A percentile compares a stretch with the other conserved stretches of the same genome.
phyloP scores from a whole-genome alignment of 768 basidiomycete species.

The Agaricus subrufescens region DNA sequence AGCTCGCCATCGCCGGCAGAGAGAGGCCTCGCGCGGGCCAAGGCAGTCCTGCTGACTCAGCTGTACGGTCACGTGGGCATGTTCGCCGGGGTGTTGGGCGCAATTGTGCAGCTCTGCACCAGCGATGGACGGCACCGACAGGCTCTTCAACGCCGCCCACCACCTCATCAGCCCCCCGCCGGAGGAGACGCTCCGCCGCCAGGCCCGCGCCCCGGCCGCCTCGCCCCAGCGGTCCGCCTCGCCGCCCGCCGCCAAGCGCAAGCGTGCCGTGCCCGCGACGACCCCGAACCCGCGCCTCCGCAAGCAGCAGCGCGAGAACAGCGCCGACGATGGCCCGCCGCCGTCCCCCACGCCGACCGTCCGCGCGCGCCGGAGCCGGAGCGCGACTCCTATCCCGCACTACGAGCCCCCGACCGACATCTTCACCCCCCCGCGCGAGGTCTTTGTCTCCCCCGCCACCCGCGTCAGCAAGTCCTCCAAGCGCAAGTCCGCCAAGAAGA shows the following conservation, averaged over 20 bases:
- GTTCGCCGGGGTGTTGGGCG: not conserved
- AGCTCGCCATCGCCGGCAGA: conserved; percentile 1
- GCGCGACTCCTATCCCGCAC: conserved; percentile 50
- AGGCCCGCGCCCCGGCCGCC: not conserved
- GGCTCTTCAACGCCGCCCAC: conserved; percentile 21
- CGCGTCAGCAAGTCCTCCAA: conserved; percentile 8
- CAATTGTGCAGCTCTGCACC: not conserved
- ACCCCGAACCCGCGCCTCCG: conserved; percentile 47
- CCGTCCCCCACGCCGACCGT: conserved; percentile 23
- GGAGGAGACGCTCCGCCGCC: conserved; percentile 42
- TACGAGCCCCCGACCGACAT: conserved; percentile 66
- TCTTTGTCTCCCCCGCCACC: conserved; percentile 38
- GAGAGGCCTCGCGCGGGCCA: not conserved
- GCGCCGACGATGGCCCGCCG: no score
- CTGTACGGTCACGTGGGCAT: conserved; percentile 19
- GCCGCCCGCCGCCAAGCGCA: conserved; percentile 30
- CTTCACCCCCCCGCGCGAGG: conserved; percentile 69
- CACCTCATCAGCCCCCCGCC: conserved; percentile 58
- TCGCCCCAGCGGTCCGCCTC: not conserved
- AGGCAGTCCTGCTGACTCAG: not conserved
- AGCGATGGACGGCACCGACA: conserved; percentile 1
- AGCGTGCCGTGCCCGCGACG: conserved; percentile 42
- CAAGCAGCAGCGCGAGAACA: conserved; percentile 32
- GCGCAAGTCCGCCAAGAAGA: conserved; percentile 13
- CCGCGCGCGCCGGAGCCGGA: conserved; percentile 27